Base-by-base conservation (phyloP, 2,329 filamentous ascomycete genomes). In the Epichloe aotearoae region DNA sequence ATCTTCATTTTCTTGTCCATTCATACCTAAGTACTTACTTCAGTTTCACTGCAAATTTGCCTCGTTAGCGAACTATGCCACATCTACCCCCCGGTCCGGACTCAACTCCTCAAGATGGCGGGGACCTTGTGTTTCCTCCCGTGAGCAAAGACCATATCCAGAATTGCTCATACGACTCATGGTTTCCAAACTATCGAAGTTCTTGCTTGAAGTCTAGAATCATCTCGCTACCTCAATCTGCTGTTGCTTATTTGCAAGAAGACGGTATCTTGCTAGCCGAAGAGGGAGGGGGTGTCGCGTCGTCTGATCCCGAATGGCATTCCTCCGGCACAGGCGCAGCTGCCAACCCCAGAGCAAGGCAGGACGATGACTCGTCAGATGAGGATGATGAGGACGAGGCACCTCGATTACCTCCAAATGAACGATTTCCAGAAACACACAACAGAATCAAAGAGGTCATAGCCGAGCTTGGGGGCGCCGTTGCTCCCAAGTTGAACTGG, bases 401-500 rank as follows among this genome's bases (percentile, higher is more conserved):
- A 51, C 53, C 65, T 14, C 61, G 56, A 11, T 44, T 71, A 2
- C 75, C 67, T 3, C 78, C 79, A 20, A 75, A 82, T 63, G 60
- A 72, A 58, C 72, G 78, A 38, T 82, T 88, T 69, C 69, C 82
- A 8, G 84, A 87, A 37, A 77, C 90, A 2, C 93, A 98, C 66
- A 73, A 81, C 43, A 69, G 77, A 51, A 88, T 98, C 65, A 84
- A 83, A 64, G 73, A 79, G 23, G 86, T 79, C 41, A 96, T 98
- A 55, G 68, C 74, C 12, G 85, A 90, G 59, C 77, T 97, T 1
- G 90, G 88, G 15, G 91, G 91, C 53, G 81, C 83, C 53, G 90
- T 95, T 8, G 83, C 86, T 2, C 93, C 93, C 1, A 98, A 98
- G 68, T 73, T 98, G 45, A 97, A 97, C 71, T 98, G 93, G 93